Conservation (phyloP, 2,329 filamentous ascomycete species). For the Colletotrichum sp. region DNA sequence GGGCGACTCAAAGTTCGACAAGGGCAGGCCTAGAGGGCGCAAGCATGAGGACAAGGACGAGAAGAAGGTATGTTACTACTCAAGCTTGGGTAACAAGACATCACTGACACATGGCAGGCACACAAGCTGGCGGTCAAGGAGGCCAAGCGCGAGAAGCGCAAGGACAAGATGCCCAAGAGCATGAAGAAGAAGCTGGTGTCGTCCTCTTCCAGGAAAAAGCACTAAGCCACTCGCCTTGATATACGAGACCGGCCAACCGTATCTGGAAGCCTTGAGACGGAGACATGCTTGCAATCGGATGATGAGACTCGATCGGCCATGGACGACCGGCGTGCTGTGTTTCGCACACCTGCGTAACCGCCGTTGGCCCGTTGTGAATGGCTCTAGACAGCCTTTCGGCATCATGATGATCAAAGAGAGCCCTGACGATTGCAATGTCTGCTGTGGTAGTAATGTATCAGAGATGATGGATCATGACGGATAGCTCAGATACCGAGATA, state of each 20-base stretch:
- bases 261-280: not conserved
- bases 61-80: conserved; percentile 65
- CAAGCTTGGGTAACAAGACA: not conserved
- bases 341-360: conserved; percentile 42
- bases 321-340: conserved; percentile 21
- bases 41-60: conserved; percentile 90
- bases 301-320: conserved; percentile 42
- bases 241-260: not conserved
- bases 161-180: conserved; percentile 96
- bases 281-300: conserved; percentile 43
- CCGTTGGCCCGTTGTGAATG: conserved; percentile 29
- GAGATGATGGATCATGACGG: not conserved
- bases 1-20: conserved; percentile 63
- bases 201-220: conserved; percentile 67
- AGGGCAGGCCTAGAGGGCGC: conserved; percentile 77
- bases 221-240: conserved; percentile 37
- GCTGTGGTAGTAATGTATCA: not conserved
- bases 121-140: conserved; percentile 95
- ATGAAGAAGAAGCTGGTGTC: conserved; percentile 88
- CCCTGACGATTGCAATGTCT: conserved; percentile 48
- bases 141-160: conserved; percentile 90
- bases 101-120: conserved; percentile 38
- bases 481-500: not conserved
- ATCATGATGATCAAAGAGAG: conserved; percentile 66
- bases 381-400: conserved; percentile 41